These are phyloP conservation scores for Pseudogymnoascus sp. DNA, from an alignment of 2,329 filamentous ascomycete species.

Conservation along the genomic window DNA sequence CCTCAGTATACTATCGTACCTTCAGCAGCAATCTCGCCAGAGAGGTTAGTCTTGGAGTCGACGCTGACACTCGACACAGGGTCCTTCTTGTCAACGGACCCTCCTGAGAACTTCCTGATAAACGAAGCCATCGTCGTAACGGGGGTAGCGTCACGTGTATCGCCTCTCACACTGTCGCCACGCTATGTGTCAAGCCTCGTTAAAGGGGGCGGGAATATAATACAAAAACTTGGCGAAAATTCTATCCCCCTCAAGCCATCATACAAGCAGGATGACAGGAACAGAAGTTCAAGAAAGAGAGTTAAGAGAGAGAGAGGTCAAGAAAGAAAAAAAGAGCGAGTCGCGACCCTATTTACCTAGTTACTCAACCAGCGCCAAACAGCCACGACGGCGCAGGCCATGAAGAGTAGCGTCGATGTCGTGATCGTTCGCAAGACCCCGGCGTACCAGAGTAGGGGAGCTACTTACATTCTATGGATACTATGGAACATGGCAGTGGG, in stretches of 20 bases:
- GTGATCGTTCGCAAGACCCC: slow-evolving; percentile 3
- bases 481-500: background rate
- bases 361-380: background rate
- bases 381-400: background rate
- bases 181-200: background rate
- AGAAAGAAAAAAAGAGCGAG: slow-evolving; percentile 1
- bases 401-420: slow-evolving; percentile 4
- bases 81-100: background rate
- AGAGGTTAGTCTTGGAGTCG: background rate
- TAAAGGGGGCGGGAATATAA: background rate
- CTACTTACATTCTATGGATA: background rate
- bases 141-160: background rate
- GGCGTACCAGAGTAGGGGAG: background rate
- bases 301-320: background rate
- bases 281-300: background rate
- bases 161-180: background rate
- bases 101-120: background rate
- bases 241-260: background rate
- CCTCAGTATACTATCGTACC: background rate
- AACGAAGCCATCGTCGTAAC: background rate
- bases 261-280: background rate
- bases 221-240: background rate
- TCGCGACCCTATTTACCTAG: slow-evolving; percentile 1
- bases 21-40: slow-evolving; percentile 1
- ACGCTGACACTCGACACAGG: background rate